phyloP scores from a whole-genome alignment of 164 flowering plant genomes.

The Magnolia sinica region DNA sequence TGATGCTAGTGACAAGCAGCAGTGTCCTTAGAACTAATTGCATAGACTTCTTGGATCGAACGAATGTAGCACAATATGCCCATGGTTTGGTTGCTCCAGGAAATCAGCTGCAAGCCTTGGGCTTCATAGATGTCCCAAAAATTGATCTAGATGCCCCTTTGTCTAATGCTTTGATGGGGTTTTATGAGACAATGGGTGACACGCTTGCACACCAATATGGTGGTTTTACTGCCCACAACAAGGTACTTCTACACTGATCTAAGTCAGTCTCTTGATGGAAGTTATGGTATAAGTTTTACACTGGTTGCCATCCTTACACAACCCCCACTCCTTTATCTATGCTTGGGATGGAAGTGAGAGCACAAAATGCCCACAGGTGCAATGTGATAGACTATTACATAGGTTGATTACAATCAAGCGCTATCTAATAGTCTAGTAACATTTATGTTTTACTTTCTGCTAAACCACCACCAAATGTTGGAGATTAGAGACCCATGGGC shows the following conservation, averaged over 20 bases:
- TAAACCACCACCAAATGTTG: too few relatives aligned
- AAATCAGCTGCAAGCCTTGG: constrained; percentile 69
- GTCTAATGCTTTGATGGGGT: constrained; percentile 63
- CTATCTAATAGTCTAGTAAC: too few relatives aligned
- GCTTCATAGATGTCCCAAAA: constrained; percentile 41
- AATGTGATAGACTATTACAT: too few relatives aligned
- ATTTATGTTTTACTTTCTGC: too few relatives aligned
- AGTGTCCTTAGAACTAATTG: constrained; percentile 93
- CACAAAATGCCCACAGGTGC: too few relatives aligned
- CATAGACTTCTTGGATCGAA: constrained; percentile 97
- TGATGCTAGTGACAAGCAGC: constrained; percentile 36
- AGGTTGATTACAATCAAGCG: too few relatives aligned
- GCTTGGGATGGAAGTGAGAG: too few relatives aligned
- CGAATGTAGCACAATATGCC: constrained; percentile 93
- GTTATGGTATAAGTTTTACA: too few relatives aligned
- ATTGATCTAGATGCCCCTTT: constrained; percentile 56
- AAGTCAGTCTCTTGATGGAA: too few relatives aligned
- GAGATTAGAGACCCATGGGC: not conserved
- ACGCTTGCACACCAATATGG: constrained; percentile 94
- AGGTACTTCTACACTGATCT: constrained; percentile 40
- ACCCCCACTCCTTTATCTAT: too few relatives aligned
- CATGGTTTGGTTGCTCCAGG: constrained; percentile 89
- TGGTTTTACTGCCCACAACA: constrained; percentile 97
- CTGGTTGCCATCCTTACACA: too few relatives aligned
- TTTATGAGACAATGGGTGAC: constrained; percentile 93